phyloP scores from a whole-genome alignment of 306 rosid genomes.

The Cucurbita argyrosperma region DNA sequence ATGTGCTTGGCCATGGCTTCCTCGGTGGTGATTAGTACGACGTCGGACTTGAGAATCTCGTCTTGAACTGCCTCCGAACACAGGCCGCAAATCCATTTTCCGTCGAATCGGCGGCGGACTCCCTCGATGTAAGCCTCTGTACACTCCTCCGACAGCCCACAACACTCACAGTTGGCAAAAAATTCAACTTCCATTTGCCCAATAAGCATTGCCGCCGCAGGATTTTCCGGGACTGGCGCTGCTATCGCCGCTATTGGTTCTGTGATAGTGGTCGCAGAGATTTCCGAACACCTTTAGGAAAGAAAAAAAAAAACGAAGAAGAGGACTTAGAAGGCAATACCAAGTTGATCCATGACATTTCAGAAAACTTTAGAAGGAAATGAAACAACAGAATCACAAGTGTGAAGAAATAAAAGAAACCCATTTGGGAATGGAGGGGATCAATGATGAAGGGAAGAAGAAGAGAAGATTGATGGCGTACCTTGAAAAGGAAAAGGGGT shows the following conservation, averaged over 20 bases:
- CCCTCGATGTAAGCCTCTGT: constrained; percentile 64
- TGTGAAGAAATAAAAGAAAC: not conserved
- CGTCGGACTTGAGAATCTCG: constrained; percentile 56
- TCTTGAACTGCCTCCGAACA: constrained; percentile 84
- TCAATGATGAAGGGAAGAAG: not conserved
- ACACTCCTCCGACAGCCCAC: constrained; percentile 90
- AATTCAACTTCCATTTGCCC: constrained; percentile 54
- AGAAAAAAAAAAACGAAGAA: not conserved
- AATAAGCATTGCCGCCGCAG: not conserved
- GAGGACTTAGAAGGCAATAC: not conserved
- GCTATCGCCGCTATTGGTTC: constrained; percentile 42
- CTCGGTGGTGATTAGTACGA: constrained; percentile 38
- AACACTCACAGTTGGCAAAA: constrained; percentile 60
- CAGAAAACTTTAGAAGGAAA: not conserved
- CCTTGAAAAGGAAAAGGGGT: not conserved
- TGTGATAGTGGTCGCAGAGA: constrained; percentile 54
- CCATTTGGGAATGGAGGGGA: not conserved
- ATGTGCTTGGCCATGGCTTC: constrained; percentile 55
- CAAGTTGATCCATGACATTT: not conserved
- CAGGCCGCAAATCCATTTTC: constrained; percentile 88
- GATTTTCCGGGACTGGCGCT: constrained; percentile 41
- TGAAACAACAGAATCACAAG: not conserved
- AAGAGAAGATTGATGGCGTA: not conserved
- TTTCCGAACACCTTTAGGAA: constrained; percentile 38
- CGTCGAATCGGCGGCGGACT: constrained; percentile 49